Evolutionary conservation across 2,329 filamentous ascomycete species (phyloP), one percentile per base, ranked within the genome.

Genomic region (Trichothecium roseum): DNA sequence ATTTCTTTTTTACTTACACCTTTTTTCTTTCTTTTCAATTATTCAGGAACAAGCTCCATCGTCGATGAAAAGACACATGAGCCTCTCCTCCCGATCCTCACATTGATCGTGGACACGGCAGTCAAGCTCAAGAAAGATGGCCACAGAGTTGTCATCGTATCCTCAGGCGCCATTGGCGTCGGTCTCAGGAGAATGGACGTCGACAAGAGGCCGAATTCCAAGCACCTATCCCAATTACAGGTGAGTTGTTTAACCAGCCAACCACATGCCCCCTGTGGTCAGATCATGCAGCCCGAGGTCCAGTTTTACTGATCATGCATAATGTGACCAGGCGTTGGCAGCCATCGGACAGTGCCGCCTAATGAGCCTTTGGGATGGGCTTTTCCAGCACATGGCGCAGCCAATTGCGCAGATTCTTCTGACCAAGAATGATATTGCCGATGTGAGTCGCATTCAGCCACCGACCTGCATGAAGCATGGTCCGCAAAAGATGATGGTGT

Each of bases 1-100:
- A 13, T 13, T n/a, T 32, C 18, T 15, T 15, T 24, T 15, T 15
- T 24, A 15, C 36, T 30, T 34, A 37, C 35, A 30, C 12, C 18
- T 20, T 20, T 32, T n/a, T 18, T 8, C 30, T 18, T 18, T 30
- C 13, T 40, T 46, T 50, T 40, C 41, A n/a, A n/a, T n/a, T n/a
- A n/a, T n/a, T n/a, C 47, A 98, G 91, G 91, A 50, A 96, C 91
- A 32, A 95, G 87, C 59, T 96, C 91, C n/a, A 96, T 98, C 47
- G 88, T 98, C 45, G 86, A 96, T 62, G 91, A 98, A 57, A 83
- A 80, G 54, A 94, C 85, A 16, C 91, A 94, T 62, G 85, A 95
- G 54, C 91, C 91, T 4, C 74, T 95, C 26, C 72, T 98, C 28
- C 91, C 88, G 4, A 94, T 87, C 47, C 68, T 98, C 38, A 88